Evolutionary conservation across 192 early-diverging fungal genomes (phyloP), one percentile per base, ranked within the genome.

Genomic region (Rhizophlyctis rosea): DNA sequence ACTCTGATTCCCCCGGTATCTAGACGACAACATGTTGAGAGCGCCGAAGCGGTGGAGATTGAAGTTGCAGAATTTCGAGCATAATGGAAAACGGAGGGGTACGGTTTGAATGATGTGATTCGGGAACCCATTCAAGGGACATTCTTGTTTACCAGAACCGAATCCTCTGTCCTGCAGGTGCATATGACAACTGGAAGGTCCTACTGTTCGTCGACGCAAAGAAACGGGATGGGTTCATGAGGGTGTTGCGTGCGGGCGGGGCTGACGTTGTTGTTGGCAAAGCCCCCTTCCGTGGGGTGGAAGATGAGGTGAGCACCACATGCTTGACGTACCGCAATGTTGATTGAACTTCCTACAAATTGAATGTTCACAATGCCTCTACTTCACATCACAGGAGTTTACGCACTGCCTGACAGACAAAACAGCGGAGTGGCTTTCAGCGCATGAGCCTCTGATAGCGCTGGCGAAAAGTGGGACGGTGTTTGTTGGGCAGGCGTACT

Each of bases 21-120:
- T 39, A 56, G 57, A 24, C n/a, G 60, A 50, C 13, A 4, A 21
- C 16, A 23, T 74, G 25, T 56, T 60, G 9, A 27, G 32, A 16
- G 69, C 73, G 3, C 44, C 69, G 14, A 61, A 59, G 28, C 36
- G 61, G 1, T 77, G 76, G 76, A 52, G 76, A 28, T 25, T 59
- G 18, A 30, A 67, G 44, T 51, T 75, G 4, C 68, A 60, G 24
- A 74, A 74, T 44, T 70, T n/a, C 48, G 25, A 23, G 34, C 50
- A 47, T 16, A n/a, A 14, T 4, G 34, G 34, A 18, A 18, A 34
- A 36, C 33, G 23, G 25, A n/a, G 13, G 35, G 28, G 44, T 3
- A 35, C 33, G 13, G 52, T 4, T 18, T 47, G 21, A 29, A 14
- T 14, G 57, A 58, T 39, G 21, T 23, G 30, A 58, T n/a, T 4